These are phyloP conservation scores for Gaertneriomyces sp. DNA, from an alignment of 192 early-diverging fungal species.

Conservation along the genomic window DNA sequence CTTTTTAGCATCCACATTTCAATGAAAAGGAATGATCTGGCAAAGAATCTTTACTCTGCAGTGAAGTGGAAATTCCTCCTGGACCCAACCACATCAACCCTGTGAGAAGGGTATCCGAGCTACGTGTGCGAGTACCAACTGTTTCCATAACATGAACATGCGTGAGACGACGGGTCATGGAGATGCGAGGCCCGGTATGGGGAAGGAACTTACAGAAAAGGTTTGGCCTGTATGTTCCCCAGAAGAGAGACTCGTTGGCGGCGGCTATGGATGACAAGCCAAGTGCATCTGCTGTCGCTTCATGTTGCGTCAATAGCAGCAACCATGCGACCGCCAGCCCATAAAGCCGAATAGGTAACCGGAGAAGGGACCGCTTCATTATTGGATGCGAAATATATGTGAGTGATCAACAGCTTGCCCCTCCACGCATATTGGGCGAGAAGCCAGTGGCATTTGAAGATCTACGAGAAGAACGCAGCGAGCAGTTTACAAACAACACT, in stretches of 20 bases:
- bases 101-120: conserved; percentile 72
- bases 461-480: no score
- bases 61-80: conserved; percentile 28
- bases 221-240: conserved; percentile 91
- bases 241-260: conserved; percentile 59
- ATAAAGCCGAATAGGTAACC: no score
- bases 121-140: conserved; percentile 77
- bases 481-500: no score
- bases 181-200: not conserved
- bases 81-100: conserved; percentile 92
- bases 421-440: no score
- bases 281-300: no score
- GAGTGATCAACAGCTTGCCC: no score
- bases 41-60: not conserved
- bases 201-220: conserved; percentile 62
- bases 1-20: not conserved
- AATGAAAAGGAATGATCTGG: not conserved
- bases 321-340: no score
- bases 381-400: no score
- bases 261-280: not conserved
- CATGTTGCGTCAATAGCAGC: no score
- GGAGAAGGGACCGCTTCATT: no score
- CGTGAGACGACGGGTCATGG: not conserved
- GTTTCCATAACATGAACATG: not conserved
- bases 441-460: no score